A percentile compares a stretch with the other conserved stretches of the same genome.
phyloP scores from a whole-genome alignment of 305 asterid species.

The Plantago rigida region DNA sequence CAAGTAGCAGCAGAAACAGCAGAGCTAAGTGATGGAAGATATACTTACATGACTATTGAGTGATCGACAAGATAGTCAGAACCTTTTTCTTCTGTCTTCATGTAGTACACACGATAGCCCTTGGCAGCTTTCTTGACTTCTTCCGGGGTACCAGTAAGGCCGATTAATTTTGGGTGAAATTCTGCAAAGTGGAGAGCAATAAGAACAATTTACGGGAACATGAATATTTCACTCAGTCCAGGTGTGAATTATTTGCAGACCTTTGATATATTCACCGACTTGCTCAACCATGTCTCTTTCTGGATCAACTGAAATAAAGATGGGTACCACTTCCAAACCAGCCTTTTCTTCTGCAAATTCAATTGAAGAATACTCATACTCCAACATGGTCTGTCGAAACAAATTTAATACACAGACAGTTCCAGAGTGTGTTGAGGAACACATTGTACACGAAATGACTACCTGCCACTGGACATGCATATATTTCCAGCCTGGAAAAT shows the following conservation, averaged over 20 bases:
- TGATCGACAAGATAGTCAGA: slow-evolving; percentile 93
- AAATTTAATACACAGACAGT: neutral
- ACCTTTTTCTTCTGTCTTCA: slow-evolving; percentile 93
- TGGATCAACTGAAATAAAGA: slow-evolving; percentile 90
- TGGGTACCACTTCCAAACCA: slow-evolving; percentile 65
- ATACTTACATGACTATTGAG: slow-evolving; percentile 80
- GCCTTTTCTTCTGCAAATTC: slow-evolving; percentile 54
- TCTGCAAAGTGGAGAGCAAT: slow-evolving; percentile 37
- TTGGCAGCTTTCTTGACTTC: slow-evolving; percentile 76
- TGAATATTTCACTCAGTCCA: neutral
- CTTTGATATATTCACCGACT: slow-evolving; percentile 79
- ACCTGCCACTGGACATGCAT: neutral
- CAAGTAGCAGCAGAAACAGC: slow-evolving; percentile 8
- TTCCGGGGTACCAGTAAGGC: slow-evolving; percentile 68
- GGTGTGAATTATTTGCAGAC: slow-evolving; percentile 29
- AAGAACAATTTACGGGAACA: neutral
- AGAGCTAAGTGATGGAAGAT: slow-evolving; percentile 16
- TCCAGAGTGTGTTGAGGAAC: neutral
- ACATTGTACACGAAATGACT: neutral
- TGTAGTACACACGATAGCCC: slow-evolving; percentile 85
- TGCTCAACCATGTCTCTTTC: slow-evolving; percentile 88
- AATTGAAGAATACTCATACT: slow-evolving; percentile 8
- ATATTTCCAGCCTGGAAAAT: neutral
- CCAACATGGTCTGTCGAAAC: neutral
- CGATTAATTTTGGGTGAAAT: slow-evolving; percentile 77